Evolutionary conservation across 2,329 filamentous ascomycete species (phyloP).

Genomic region (Paecilomyces sp.): DNA sequence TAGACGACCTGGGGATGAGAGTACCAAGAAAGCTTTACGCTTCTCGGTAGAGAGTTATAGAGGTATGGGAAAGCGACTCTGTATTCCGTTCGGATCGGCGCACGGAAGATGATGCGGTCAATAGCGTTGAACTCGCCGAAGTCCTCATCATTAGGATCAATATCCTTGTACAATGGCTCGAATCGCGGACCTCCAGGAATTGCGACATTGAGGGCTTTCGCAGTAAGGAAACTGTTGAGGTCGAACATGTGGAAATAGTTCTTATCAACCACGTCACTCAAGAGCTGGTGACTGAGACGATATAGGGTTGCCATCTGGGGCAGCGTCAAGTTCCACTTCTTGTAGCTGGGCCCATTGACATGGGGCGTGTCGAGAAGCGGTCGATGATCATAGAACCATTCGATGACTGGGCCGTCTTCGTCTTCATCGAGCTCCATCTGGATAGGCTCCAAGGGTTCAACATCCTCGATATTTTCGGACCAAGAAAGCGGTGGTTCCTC

Average conservation of each 20-base stretch:
- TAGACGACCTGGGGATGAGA: conserved; percentile 92
- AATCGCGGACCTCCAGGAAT: conserved; percentile 96
- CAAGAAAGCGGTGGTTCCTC: conserved; percentile 96
- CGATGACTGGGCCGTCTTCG: conserved; percentile 83
- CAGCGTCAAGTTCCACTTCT: conserved; percentile 84
- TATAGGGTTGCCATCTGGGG: conserved; percentile 96
- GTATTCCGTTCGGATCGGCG: conserved; percentile 90
- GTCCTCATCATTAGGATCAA: conserved; percentile 97
- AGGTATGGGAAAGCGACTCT: conserved; percentile 89
- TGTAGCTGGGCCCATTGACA: conserved; percentile 95
- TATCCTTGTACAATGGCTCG: conserved; percentile 95
- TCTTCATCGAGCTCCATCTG: conserved; percentile 96
- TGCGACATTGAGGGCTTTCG: conserved; percentile 93
- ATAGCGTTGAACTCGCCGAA: conserved; percentile 99
- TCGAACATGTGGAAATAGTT: conserved; percentile 99
- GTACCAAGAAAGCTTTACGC: conserved; percentile 89
- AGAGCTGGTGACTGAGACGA: conserved; percentile 79
- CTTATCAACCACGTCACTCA: conserved; percentile 87
- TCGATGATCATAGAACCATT: conserved; percentile 96
- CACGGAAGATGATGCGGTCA: conserved; percentile 96
- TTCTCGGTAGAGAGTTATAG: conserved; percentile 93
- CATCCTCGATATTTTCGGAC: conserved; percentile 98
- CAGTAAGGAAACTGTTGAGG: conserved; percentile 86
- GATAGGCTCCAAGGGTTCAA: conserved; percentile 93
- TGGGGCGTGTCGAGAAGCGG: conserved; percentile 86